phyloP scores from a whole-genome alignment of 257 asterid genomes.

The Phtheirospermum japonicum region DNA sequence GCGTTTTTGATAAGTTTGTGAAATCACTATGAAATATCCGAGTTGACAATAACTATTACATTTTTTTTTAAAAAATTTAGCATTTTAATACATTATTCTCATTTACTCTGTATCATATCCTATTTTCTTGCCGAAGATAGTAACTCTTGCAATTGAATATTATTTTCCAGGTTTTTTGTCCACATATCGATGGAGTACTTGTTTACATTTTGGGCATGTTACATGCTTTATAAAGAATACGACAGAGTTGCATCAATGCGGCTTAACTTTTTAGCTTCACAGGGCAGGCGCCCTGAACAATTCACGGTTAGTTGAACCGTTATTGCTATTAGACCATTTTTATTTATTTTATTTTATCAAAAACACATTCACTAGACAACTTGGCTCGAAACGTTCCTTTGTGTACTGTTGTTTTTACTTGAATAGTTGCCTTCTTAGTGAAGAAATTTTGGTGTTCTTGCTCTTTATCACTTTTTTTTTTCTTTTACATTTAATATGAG shows the following conservation, averaged over 20 bases:
- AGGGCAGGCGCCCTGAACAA: conserved; percentile 74
- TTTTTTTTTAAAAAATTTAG: background rate
- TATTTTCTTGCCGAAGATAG: conserved; percentile 12
- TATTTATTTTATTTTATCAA: background rate
- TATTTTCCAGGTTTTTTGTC: conserved; percentile 71
- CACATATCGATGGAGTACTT: conserved; percentile 82
- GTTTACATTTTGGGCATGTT: conserved; percentile 90
- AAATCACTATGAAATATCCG: background rate
- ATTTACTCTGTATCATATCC: background rate
- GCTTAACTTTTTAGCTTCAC: conserved; percentile 73
- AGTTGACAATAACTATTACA: background rate
- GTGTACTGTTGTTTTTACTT: background rate
- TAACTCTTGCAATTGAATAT: conserved; percentile 24
- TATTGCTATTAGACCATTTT: background rate
- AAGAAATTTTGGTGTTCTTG: background rate
- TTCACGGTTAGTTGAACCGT: conserved; percentile 67
- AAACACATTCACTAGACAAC: background rate
- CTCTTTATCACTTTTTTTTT: background rate
- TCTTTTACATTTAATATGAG: background rate
- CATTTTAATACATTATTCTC: background rate
- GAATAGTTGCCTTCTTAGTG: background rate
- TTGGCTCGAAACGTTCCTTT: background rate
- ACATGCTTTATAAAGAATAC: conserved; percentile 86
- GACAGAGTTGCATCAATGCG: conserved; percentile 80
- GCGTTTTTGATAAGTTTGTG: background rate